Evolutionary conservation across 2,329 filamentous ascomycete species (phyloP), one percentile per base, ranked within the genome.

Genomic region (Claviceps sorghi): DNA sequence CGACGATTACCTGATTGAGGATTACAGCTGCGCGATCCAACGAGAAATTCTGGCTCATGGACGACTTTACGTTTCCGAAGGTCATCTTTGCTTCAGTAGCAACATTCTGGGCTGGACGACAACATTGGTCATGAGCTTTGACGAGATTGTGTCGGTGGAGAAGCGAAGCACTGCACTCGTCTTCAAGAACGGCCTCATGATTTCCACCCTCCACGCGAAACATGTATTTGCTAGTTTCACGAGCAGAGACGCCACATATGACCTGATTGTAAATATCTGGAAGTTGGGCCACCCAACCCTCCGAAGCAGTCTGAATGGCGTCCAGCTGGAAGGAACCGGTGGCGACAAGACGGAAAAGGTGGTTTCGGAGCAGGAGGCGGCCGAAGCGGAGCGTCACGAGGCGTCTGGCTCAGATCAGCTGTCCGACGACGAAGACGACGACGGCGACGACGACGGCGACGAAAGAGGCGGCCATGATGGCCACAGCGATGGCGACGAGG

Each of bases 71-170:
- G 88, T 98, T 43, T 97, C 93, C 0, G 93, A 98, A 69, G 90
- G 91, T 11, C 91, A 98, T 64, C 81, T 98, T 47, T 98, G 93
- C 72, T 98, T 98, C 69, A 96, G 90, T 62, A 97, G 93, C 73
- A 98, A 98, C 65, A 98, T 98, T 58, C 79, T 98, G 47, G 93
- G 93, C 51, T 98, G 93, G 93, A 86, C 94, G 22, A 98, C 93
- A 0, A 98, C 93, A 1, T 74, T 98, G 43, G 91, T 98, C 50
- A 95, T 98, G 72, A 94, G 89, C 66, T 98, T 98, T 65, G 93
- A 98, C 63, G 93, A 98, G 67, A 88, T 98, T 53, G 88, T 97
- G 21, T 89, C 91, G 1, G 86, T 98, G 8, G 93, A 98, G 69
- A 97, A 97, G 72, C 86, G 95, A 66, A 96, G 83, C 64, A 98